These are phyloP conservation scores for Colletotrichum musicola DNA, from an alignment of 2,329 filamentous ascomycete genomes.

Conservation along the genomic window DNA sequence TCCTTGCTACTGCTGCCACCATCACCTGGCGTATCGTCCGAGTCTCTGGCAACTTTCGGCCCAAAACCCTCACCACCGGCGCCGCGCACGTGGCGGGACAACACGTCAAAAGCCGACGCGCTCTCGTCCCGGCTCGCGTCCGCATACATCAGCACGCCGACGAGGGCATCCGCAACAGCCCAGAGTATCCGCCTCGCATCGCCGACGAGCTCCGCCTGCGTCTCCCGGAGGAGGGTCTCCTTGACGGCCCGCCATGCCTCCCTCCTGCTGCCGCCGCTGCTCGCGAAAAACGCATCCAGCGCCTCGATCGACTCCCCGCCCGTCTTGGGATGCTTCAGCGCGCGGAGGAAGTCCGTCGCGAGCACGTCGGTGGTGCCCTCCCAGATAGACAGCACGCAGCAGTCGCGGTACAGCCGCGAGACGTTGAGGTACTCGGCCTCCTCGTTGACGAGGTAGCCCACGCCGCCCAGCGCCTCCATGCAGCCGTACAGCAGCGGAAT, in stretches of 20 bases:
- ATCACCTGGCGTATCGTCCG: neutral
- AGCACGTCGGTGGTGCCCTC: constrained; percentile 81
- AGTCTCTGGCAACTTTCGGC: neutral
- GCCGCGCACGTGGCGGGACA: constrained; percentile 35
- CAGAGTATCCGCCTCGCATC: constrained; percentile 61
- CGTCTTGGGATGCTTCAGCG: constrained; percentile 56
- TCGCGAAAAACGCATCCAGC: constrained; percentile 55
- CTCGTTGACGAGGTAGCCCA: constrained; percentile 75
- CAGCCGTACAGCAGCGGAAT: constrained; percentile 65
- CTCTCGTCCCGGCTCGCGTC: constrained; percentile 55
- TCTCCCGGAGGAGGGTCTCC: constrained; percentile 49
- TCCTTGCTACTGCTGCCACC: neutral
- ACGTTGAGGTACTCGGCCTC: constrained; percentile 73
- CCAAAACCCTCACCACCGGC: constrained; percentile 39
- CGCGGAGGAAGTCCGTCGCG: constrained; percentile 55
- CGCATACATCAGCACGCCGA: constrained; percentile 56
- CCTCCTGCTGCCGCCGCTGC: constrained; percentile 5
- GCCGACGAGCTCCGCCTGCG: constrained; percentile 56
- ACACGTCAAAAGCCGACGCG: constrained; percentile 53
- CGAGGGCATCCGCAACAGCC: constrained; percentile 57
- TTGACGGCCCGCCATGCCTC: constrained; percentile 57
- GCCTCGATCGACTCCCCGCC: constrained; percentile 55
- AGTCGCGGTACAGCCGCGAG: constrained; percentile 74
- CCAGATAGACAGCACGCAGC: constrained; percentile 75
- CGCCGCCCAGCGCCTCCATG: constrained; percentile 75